Base-by-base conservation (phyloP, 2,329 filamentous ascomycete species). In the Claviceps digitariae region DNA sequence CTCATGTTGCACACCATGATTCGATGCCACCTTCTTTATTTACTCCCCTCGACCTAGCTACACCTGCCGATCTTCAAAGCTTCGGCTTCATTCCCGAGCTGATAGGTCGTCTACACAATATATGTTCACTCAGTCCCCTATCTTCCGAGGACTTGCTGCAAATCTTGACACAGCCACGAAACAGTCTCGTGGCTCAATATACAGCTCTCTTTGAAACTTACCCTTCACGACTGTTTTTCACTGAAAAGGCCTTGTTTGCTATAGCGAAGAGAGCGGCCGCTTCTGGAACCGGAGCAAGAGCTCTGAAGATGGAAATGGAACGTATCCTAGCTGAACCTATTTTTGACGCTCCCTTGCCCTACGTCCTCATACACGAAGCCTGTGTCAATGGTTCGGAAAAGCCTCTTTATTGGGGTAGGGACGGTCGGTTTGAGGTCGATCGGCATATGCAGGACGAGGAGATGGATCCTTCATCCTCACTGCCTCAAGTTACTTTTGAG, bases 81-180 rank as follows among this genome's bases (percentile, higher is more conserved):
- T 96, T 90, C 63, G 91, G 90, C 15, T 88, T 96, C 64, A 96
- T 96, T 52, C 90, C 90, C 0, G 90, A 96, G 69, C 76, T 96
- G n/a, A 86, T 97, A 52, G 93, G 93, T n/a, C 86, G 93, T 20
- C 82, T 98, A 48, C 91, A 95, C 51, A 88, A 95, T 55, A 86
- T 90, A 49, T 90, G 89, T 56, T 87, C 93, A 0, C 78, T 98
- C 0, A 84, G 87, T 15, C 83, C 89, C 0, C 76, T 98, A 1
- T 80, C 79, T 1, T 71, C 76, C 15, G 64, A 74, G 25, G 79
- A 84, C 55, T 81, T 98, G 13, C 82, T 91, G 51, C 83, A 90
- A 51, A 93, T 98, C 57, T 76, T 98, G 41, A 96, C 89, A 0
- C 91, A 97, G 66, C 93, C 93, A 1, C 83, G 87, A 54, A 95